These are phyloP conservation scores for Peronospora destructor DNA, from an alignment of 352 stramenopile genomes.

Conservation along the genomic window DNA sequence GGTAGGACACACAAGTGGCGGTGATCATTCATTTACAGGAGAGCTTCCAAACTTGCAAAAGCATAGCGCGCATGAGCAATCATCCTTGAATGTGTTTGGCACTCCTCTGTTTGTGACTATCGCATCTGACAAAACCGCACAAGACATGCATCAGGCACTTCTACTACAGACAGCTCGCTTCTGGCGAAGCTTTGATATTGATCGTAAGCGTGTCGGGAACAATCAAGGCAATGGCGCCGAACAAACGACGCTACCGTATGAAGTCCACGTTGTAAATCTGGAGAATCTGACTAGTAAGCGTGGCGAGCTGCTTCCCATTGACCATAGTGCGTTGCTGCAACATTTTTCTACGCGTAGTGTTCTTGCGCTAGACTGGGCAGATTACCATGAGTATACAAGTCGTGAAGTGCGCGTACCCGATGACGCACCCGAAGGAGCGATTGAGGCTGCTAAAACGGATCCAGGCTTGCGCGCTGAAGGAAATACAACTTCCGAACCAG, in stretches of 20 bases:
- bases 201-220: background rate
- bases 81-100: constrained; percentile 49
- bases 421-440: constrained; percentile 30
- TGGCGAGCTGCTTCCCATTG: constrained; percentile 36
- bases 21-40: constrained; percentile 11
- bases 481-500: constrained; percentile 2
- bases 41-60: constrained; percentile 20
- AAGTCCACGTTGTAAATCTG: constrained; percentile 48
- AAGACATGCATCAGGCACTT: constrained; percentile 62
- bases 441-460: constrained; percentile 25
- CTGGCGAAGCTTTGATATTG: constrained; percentile 16
- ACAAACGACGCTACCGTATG: constrained; percentile 36
- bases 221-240: constrained; percentile 2
- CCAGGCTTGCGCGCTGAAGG: constrained; percentile 19
- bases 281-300: constrained; percentile 41
- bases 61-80: constrained; percentile 6
- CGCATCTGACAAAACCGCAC: constrained; percentile 50
- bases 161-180: constrained; percentile 63
- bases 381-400: constrained; percentile 28
- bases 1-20: constrained; percentile 15
- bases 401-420: constrained; percentile 23
- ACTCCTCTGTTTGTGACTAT: constrained; percentile 71
- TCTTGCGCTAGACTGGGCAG: constrained; percentile 66
- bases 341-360: constrained; percentile 71
- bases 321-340: constrained; percentile 51